Evolutionary conservation across 257 asterid species (phyloP).

Genomic region (Coffea eugenioides): DNA sequence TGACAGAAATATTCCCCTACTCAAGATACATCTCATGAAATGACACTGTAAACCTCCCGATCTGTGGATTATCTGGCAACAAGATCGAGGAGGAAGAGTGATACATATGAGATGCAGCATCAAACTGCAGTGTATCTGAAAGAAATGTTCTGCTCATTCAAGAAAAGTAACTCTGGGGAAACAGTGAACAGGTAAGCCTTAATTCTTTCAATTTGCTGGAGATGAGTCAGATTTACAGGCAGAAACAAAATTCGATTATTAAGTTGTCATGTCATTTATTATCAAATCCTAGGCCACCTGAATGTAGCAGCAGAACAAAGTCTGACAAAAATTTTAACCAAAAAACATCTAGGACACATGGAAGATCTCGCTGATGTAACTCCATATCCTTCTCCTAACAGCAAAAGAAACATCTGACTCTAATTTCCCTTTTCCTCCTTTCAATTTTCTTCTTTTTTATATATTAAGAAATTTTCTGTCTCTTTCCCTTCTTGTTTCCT

Average conservation of each 20-base stretch:
- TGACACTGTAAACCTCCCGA: not conserved
- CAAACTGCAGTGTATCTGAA: not conserved
- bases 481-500: not conserved
- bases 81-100: not conserved
- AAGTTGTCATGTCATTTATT: not conserved
- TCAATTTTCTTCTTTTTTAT: not conserved
- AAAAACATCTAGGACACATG: not conserved
- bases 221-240: not conserved
- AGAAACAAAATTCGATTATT: not conserved
- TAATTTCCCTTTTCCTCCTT: not conserved
- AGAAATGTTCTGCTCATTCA: not conserved
- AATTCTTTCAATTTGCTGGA: not conserved
- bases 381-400: not conserved
- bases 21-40: not conserved
- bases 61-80: not conserved
- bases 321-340: not conserved
- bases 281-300: not conserved
- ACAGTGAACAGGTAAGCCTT: not conserved
- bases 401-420: not conserved
- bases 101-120: not conserved
- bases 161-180: not conserved
- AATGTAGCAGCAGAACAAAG: not conserved
- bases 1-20: not conserved
- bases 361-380: not conserved
- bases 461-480: not conserved